Evolutionary conservation across 768 basidiomycete genomes (phyloP).

Genomic region (Lentinula sp.): DNA sequence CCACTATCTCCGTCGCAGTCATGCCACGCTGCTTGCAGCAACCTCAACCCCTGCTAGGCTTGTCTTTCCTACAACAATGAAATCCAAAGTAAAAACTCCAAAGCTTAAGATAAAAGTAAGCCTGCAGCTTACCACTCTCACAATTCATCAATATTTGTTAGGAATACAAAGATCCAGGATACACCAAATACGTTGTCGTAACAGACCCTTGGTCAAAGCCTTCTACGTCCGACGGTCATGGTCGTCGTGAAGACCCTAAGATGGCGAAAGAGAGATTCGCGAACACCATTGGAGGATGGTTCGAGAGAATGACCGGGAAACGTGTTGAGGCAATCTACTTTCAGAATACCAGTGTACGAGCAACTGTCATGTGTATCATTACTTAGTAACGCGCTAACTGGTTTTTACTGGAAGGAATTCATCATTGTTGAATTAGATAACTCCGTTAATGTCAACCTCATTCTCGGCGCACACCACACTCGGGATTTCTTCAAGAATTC

Average conservation of each 20-base stretch:
- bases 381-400: background rate
- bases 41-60: background rate
- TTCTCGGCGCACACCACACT: conserved; percentile 1
- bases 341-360: background rate
- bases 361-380: background rate
- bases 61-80: background rate
- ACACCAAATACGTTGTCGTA: background rate
- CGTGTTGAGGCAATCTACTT: background rate
- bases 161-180: conserved; percentile 1
- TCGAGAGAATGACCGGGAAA: background rate
- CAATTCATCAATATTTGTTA: background rate
- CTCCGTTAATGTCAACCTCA: background rate
- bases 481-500: background rate
- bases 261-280: background rate
- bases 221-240: background rate
- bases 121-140: background rate
- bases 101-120: background rate
- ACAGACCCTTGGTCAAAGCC: background rate
- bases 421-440: background rate
- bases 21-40: no score
- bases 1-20: no score
- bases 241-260: background rate
- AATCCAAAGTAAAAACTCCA: background rate
- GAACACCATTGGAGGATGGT: background rate
- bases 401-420: background rate